Evolutionary conservation across 1,139 yeast genomes (phyloP), one percentile per base, ranked within the genome.

Genomic region (Sugiyamaella pinicola): DNA sequence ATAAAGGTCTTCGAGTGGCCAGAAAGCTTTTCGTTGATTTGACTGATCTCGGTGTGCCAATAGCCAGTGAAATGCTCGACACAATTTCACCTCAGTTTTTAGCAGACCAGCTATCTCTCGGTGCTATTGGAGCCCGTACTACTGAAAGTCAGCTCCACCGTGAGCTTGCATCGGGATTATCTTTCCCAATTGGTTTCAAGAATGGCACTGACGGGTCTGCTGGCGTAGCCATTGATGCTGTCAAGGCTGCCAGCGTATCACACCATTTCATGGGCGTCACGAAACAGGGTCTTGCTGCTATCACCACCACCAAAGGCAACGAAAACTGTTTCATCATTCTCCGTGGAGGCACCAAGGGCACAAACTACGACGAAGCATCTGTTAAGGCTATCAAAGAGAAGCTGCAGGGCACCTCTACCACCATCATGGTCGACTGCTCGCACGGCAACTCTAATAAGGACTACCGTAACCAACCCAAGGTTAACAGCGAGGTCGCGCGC

Each of bases 121-220:
- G 99, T 63, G 99, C 99, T 56, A 89, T 93, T 74, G 99, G 99
- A 67, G 99, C 99, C 52, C 84, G 99, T 78, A 93, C 99, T 58
- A 93, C 99, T 51, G 99, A 93, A 77, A 89, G 97, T 49, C 99
- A 93, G 74, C 81, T 93, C 59, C 99, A 93, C 76, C 85, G 99
- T 74, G 99, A 93, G 74, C 80, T 93, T 65, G 95, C 98, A 18
- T 89, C 97, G 4, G 99, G 98, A 47, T 79, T 93, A 60, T 87
- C 96, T 9, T 93, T 93, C 91, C 99, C 99, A 55, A 85, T 93
- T 57, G 99, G 99, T 52, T 93, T 93, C 85, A 93, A 93, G 76
- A 93, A 93, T 70, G 98, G 98, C 69, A 93, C 99, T 49, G 99
- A 93, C 70, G 99, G 99, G 68, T 81, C 95, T 54, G 76, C 91